Percentiles rank a stretch among this genome's conserved stretches.
Evolutionary conservation across 176 grass and related monocot species (phyloP).

Genomic region (Puccinellia tenuiflora): DNA sequence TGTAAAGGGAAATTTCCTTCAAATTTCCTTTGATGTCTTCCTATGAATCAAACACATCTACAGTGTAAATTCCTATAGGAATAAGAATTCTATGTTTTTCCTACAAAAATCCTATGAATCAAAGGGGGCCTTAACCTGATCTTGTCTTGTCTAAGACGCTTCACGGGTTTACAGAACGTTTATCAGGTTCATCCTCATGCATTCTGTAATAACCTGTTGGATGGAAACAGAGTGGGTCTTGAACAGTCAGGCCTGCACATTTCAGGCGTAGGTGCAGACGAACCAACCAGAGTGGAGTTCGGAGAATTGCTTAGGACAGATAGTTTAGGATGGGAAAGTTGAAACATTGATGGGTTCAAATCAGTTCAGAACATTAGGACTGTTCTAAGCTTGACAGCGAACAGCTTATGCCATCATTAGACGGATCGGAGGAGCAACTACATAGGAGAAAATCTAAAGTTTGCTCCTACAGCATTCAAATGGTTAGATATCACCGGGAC

Average conservation of each 20-base stretch:
- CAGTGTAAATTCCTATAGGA: too few relatives aligned
- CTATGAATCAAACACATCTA: too few relatives aligned
- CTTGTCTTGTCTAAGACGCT: background rate
- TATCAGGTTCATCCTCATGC: background rate
- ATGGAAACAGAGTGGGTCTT: background rate
- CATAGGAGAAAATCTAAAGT: conserved; percentile 26
- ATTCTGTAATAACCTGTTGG: background rate
- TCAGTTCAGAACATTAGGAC: background rate
- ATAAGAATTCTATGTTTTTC: too few relatives aligned
- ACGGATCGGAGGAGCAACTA: conserved; percentile 19
- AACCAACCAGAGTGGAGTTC: background rate
- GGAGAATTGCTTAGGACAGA: background rate
- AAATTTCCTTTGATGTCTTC: too few relatives aligned
- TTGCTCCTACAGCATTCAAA: conserved; percentile 38
- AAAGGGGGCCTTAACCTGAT: too few relatives aligned
- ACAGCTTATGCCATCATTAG: conserved; percentile 25
- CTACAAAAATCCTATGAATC: too few relatives aligned
- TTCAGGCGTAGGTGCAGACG: background rate
- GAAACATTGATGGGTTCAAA: background rate
- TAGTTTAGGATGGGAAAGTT: background rate
- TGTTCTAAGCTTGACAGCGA: conserved; percentile 21
- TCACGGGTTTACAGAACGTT: background rate
- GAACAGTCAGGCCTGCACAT: background rate
- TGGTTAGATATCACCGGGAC: conserved; percentile 35
- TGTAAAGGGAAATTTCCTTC: too few relatives aligned